Evolutionary conservation across 306 rosid genomes (phyloP).

Genomic region (Cyamopsis tetragonoloba): DNA sequence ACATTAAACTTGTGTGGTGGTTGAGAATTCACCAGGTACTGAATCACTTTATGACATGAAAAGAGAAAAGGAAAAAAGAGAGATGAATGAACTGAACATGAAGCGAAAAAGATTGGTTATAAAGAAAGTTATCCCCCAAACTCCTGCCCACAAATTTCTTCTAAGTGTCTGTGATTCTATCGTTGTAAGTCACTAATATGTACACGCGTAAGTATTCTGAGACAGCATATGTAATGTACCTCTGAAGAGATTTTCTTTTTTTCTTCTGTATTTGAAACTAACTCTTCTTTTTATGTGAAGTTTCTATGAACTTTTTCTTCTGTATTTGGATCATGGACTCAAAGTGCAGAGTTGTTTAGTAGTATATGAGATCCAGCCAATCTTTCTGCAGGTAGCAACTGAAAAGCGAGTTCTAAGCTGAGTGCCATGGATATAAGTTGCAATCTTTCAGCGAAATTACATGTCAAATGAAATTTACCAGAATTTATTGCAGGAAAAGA

Average conservation of each 20-base stretch:
- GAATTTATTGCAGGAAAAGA: background rate
- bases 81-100: slow-evolving; percentile 20
- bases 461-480: background rate
- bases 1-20: slow-evolving; percentile 2
- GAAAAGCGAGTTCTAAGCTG: background rate
- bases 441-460: background rate
- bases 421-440: background rate
- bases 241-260: background rate
- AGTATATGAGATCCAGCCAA: background rate
- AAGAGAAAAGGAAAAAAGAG: background rate
- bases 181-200: background rate
- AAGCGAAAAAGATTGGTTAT: slow-evolving; percentile 17
- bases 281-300: background rate
- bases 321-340: background rate
- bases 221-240: slow-evolving; percentile 5
- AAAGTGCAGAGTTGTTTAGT: background rate
- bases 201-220: background rate
- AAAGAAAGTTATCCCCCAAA: background rate
- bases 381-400: background rate
- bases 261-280: background rate
- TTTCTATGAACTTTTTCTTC: background rate
- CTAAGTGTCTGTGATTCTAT: no score
- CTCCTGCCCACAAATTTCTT: background rate
- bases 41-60: slow-evolving; percentile 13
- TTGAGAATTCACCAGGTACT: slow-evolving; percentile 24